These are phyloP conservation scores for Apocynum venetum DNA, from an alignment of 257 asterid species.

Conservation along the genomic window DNA sequence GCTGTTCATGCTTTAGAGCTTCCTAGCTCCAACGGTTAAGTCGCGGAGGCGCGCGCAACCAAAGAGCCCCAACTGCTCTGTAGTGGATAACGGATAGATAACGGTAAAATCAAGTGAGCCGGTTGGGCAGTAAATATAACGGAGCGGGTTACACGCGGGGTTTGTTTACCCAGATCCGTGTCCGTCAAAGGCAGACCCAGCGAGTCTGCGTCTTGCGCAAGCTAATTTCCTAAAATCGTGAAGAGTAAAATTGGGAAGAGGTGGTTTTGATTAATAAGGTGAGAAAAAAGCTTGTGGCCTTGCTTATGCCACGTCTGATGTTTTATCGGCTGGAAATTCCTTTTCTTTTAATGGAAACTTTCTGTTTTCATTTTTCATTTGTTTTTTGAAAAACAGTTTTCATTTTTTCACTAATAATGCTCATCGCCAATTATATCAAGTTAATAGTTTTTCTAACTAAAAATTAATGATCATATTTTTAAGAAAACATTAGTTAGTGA, in stretches of 20 bases:
- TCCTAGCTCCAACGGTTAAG: slow-evolving; percentile 1
- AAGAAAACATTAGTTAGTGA: no score
- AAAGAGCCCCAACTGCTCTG: not conserved
- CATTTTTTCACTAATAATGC: no score
- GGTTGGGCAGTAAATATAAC: not conserved
- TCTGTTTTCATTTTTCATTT: not conserved
- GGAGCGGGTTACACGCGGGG: not conserved
- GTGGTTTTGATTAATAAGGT: not conserved
- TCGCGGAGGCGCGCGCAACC: not conserved
- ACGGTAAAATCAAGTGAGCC: not conserved
- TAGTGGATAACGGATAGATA: slow-evolving; percentile 13
- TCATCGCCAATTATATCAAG: no score
- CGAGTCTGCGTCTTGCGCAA: not conserved
- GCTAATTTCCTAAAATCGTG: not conserved
- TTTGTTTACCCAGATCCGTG: not conserved
- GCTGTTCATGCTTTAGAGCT: slow-evolving; percentile 42
- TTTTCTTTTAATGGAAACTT: not conserved
- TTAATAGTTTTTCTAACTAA: no score
- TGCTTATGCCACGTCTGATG: not conserved
- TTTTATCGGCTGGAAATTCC: not conserved
- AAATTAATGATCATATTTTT: no score
- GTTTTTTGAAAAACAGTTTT: no score
- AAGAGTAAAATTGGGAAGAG: not conserved
- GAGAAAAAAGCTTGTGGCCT: not conserved
- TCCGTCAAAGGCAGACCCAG: not conserved